A percentile compares a stretch with the other conserved stretches of the same genome.
These are phyloP conservation scores for Talaromyces islandicus DNA, from an alignment of 2,329 filamentous ascomycete species.

Conservation along the genomic window DNA sequence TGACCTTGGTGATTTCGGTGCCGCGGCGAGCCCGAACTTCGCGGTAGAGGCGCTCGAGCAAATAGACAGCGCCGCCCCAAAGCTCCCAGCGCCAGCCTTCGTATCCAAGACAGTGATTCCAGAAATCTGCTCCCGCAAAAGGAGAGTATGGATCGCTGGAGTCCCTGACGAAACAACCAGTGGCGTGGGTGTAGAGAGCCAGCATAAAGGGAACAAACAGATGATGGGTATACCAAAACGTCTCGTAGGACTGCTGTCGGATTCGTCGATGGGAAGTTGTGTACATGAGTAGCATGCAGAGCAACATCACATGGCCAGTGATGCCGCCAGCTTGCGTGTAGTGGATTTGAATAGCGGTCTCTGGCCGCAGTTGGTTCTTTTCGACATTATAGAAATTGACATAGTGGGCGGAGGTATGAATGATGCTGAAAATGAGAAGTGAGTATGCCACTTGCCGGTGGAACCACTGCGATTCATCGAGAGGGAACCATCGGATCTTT, in stretches of 20 bases:
- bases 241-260: constrained; percentile 93
- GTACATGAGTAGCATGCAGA: constrained; percentile 99
- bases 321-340: constrained; percentile 85
- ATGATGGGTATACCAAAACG: constrained; percentile 99
- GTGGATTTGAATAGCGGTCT: constrained; percentile 82
- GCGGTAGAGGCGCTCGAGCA: constrained; percentile 82
- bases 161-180: constrained; percentile 93
- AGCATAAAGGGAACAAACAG: constrained; percentile 96
- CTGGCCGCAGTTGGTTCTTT: constrained; percentile 69
- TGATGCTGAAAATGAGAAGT: constrained; percentile 71
- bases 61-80: constrained; percentile 75
- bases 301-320: constrained; percentile 92
- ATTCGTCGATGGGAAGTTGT: constrained; percentile 91
- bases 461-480: constrained; percentile 98
- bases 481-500: constrained; percentile 77
- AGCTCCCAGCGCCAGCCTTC: constrained; percentile 97
- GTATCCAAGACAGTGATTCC: constrained; percentile 91
- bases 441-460: constrained; percentile 91
- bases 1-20: constrained; percentile 87
- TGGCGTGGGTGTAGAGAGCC: constrained; percentile 90
- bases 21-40: constrained; percentile 77
- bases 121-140: constrained; percentile 75
- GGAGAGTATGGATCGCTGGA: constrained; percentile 66
- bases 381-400: constrained; percentile 99
- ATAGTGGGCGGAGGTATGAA: constrained; percentile 79